Conservation (phyloP, 768 basidiomycete species). For the Termitomyces sp. region DNA sequence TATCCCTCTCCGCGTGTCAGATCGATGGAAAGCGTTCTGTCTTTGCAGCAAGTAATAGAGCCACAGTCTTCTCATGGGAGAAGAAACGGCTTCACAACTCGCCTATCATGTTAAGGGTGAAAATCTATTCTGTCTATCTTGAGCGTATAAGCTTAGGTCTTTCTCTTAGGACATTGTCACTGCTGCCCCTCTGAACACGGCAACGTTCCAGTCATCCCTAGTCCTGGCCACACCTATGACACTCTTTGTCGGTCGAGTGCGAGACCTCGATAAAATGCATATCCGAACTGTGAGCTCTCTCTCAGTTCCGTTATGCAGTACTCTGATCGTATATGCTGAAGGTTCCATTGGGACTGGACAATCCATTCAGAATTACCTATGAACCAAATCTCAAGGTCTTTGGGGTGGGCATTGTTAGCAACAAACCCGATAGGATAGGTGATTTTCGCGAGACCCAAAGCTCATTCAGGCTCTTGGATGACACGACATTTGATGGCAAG, state of each 20-base stretch:
- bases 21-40: slow-evolving; percentile 53
- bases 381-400: slow-evolving; percentile 49
- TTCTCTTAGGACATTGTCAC: slow-evolving; percentile 43
- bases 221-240: slow-evolving; percentile 49
- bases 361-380: slow-evolving; percentile 65
- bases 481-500: slow-evolving; percentile 54
- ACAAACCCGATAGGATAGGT: slow-evolving; percentile 48
- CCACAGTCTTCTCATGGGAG: slow-evolving; percentile 66
- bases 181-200: slow-evolving; percentile 43
- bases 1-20: slow-evolving; percentile 49
- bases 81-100: slow-evolving; percentile 61
- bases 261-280: slow-evolving; percentile 72
- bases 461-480: slow-evolving; percentile 64
- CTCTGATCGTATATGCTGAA: slow-evolving; percentile 20
- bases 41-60: slow-evolving; percentile 67
- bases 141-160: background rate
- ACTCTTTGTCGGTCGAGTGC: slow-evolving; percentile 61
- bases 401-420: slow-evolving; percentile 59
- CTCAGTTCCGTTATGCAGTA: background rate
- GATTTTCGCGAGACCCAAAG: slow-evolving; percentile 41
- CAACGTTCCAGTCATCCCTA: slow-evolving; percentile 46
- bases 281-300: slow-evolving; percentile 58
- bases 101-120: slow-evolving; percentile 65
- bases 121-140: background rate
- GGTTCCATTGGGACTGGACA: slow-evolving; percentile 69